Evolutionary conservation across 2,329 filamentous ascomycete species (phyloP).

Genomic region (Cercospora sp.): DNA sequence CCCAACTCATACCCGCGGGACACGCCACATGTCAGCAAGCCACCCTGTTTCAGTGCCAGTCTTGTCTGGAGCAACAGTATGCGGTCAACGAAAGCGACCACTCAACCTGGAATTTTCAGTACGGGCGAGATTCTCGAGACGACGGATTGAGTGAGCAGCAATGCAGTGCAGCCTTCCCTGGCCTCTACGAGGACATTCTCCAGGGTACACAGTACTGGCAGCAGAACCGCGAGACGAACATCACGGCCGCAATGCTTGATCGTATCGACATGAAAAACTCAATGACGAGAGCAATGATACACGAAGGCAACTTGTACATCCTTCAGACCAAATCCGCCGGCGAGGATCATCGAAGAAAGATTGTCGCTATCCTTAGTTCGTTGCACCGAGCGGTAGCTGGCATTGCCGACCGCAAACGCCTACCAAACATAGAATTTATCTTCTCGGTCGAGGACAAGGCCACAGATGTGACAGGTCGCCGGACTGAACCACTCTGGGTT

Average conservation of each 20-base stretch:
- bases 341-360: constrained; percentile 33
- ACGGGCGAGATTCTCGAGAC: constrained; percentile 21
- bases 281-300: constrained; percentile 39
- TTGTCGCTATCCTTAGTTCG: constrained; percentile 42
- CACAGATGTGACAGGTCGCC: constrained; percentile 32
- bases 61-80: constrained; percentile 22
- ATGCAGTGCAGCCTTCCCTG: constrained; percentile 37
- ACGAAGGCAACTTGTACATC: constrained; percentile 40
- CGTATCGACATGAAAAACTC: constrained; percentile 27
- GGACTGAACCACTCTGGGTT: constrained; percentile 43
- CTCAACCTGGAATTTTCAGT: constrained; percentile 23
- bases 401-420: constrained; percentile 35
- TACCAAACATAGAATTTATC: constrained; percentile 54
- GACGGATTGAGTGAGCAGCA: constrained; percentile 28
- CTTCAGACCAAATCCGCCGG: constrained; percentile 32
- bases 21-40: constrained; percentile 26
- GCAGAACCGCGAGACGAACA: constrained; percentile 14
- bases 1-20: constrained; percentile 29
- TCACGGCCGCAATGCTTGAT: constrained; percentile 24
- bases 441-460: constrained; percentile 51
- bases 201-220: constrained; percentile 32
- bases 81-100: constrained; percentile 18
- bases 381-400: constrained; percentile 52
- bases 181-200: constrained; percentile 37
- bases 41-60: constrained; percentile 26